Base-by-base conservation (phyloP, 352 stramenopile genomes). In the Thalassiosira hispida region DNA sequence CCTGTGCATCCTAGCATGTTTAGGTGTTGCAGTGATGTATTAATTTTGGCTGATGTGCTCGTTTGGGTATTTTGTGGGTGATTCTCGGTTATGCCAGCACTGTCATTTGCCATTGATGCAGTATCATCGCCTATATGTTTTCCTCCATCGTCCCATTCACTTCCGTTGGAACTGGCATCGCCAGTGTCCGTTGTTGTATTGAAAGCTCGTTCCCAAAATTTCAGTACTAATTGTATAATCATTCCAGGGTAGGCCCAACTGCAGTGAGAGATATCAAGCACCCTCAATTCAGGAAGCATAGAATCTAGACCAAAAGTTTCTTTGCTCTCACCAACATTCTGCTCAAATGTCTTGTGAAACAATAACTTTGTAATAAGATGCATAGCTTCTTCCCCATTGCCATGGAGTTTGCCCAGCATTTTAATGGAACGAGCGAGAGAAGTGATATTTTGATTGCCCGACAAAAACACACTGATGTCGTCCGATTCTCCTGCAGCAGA, bases 221-320 rank as follows among this genome's bases (percentile, higher is more conserved):
- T 55, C n/a, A 74, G 29, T 25, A 74, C 25, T 47, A 74, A 74
- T 38, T 31, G 35, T 31, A 74, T 53, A 23, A 80, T 65, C 62
- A 69, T 69, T 16, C 18, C 40, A 38, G 72, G 47, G 2, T 62
- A 65, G 9, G 74, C 27, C 62, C 62, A 80, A 53, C 47, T 44
- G 31, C 72, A 80, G 51, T 60, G 23, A 12, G 72, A 80, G n/a
- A 80, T 16, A 56, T 80, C 72, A 6, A 80, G 49, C n/a, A 80
- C 55, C 65, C 40, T 60, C n/a, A 80, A 66, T 0, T 74, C 72
- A 33, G 72, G 72, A 38, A 80, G 25, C 2, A 80, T 25, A 8
- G 40, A 22, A 44, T 70, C 53, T 16, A 80, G 25, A 31, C 61
- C 62, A 22, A 27, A 29, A 27, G 64, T 53, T 1, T 29, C 18